phyloP scores from a whole-genome alignment of 2,329 filamentous ascomycete genomes.

The Xylariaceae sp. region DNA sequence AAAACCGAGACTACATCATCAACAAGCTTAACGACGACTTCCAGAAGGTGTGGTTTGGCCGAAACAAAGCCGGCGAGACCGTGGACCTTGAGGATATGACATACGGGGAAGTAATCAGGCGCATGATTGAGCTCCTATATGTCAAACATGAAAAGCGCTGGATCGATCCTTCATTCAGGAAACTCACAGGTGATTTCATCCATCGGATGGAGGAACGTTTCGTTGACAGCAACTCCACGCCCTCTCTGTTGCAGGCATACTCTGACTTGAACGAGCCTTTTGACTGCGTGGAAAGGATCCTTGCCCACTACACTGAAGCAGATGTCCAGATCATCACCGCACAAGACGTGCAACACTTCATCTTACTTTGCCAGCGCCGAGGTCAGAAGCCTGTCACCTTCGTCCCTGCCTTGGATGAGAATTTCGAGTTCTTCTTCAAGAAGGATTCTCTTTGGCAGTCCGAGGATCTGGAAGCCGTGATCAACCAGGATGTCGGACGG shows the following conservation, averaged over 20 bases:
- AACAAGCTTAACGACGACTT: conserved; percentile 94
- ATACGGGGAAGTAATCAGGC: conserved; percentile 79
- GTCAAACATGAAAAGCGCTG: conserved; percentile 86
- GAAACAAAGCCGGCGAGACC: conserved; percentile 73
- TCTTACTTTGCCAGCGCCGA: conserved; percentile 84
- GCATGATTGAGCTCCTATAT: conserved; percentile 86
- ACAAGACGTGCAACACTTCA: conserved; percentile 95
- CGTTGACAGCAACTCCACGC: conserved; percentile 64
- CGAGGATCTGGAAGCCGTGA: conserved; percentile 92
- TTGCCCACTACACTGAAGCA: conserved; percentile 80
- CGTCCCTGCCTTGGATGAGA: conserved; percentile 90
- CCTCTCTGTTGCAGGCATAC: conserved; percentile 86
- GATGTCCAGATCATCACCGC: conserved; percentile 93
- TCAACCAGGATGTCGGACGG: conserved; percentile 90
- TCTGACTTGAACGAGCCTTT: conserved; percentile 82
- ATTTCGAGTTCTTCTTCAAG: conserved; percentile 99
- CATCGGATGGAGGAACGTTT: conserved; percentile 96
- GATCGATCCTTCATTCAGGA: conserved; percentile 82
- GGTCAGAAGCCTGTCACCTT: conserved; percentile 97
- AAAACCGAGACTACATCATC: conserved; percentile 86
- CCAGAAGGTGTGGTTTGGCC: conserved; percentile 95
- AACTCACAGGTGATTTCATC: conserved; percentile 90
- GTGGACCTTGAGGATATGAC: conserved; percentile 96
- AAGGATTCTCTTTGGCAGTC: conserved; percentile 99
- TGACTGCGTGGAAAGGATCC: conserved; percentile 69